These are phyloP conservation scores for Penicillium tannophilum DNA, from an alignment of 495 filamentous ascomycete species.

Conservation along the genomic window DNA sequence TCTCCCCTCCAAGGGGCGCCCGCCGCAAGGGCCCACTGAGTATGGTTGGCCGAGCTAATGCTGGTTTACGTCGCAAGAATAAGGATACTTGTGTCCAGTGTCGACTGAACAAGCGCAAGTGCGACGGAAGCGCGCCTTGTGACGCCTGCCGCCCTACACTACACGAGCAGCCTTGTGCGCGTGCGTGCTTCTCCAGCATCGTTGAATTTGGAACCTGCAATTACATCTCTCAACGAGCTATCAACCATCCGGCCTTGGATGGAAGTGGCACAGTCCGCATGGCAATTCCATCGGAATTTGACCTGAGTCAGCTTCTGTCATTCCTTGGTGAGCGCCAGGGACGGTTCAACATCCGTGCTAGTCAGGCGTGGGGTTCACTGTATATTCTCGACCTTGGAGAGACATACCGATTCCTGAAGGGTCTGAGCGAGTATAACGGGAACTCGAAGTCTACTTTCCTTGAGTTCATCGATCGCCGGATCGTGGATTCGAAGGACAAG, in stretches of 20 bases:
- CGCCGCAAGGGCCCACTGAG: conserved; percentile 50
- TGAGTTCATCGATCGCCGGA: conserved; percentile 50
- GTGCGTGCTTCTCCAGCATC: conserved; percentile 51
- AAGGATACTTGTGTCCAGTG: conserved; percentile 54
- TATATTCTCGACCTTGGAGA: conserved; percentile 50
- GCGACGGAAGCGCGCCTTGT: conserved; percentile 51
- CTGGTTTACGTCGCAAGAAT: conserved; percentile 49
- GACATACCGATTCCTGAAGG: conserved; percentile 47
- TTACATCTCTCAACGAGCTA: conserved; percentile 53
- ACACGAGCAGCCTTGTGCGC: conserved; percentile 51
- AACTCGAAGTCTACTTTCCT: conserved; percentile 49
- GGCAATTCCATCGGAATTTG: conserved; percentile 46
- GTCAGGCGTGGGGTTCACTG: conserved; percentile 46
- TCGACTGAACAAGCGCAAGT: conserved; percentile 54
- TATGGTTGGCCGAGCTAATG: conserved; percentile 49
- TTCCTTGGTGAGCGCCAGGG: conserved; percentile 46
- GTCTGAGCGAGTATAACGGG: conserved; percentile 48
- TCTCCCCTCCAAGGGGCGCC: conserved; percentile 48
- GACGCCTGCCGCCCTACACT: conserved; percentile 51
- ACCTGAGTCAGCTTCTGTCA: conserved; percentile 43
- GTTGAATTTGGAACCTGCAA: conserved; percentile 56
- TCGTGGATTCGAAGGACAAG: conserved; percentile 52
- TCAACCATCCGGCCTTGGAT: conserved; percentile 47
- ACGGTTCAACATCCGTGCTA: conserved; percentile 52
- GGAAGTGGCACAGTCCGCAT: conserved; percentile 39